Conservation (phyloP, 208 protist species). For the Leishmania gerbilli region DNA sequence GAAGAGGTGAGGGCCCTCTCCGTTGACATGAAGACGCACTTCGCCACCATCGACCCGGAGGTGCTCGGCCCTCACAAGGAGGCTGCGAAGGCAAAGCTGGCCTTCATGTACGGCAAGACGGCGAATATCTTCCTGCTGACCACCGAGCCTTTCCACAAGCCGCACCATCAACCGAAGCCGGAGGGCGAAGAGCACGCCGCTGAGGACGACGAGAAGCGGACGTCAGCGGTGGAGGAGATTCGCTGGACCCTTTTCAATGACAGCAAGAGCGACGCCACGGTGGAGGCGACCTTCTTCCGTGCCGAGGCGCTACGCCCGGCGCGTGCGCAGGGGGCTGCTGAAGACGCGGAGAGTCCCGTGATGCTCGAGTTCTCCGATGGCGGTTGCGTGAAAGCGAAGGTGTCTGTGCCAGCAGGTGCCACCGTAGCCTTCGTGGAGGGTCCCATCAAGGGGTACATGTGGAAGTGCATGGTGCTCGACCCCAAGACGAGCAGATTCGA, state of each 20-base stretch:
- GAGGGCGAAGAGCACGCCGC: neutral
- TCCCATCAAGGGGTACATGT: conserved; percentile 41
- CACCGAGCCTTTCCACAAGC: conserved; percentile 20
- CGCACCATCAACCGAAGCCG: neutral
- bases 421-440: conserved; percentile 42
- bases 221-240: conserved; percentile 13
- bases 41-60: conserved; percentile 18
- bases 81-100: conserved; percentile 15
- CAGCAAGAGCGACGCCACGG: conserved; percentile 35
- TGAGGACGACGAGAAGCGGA: neutral
- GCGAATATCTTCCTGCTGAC: conserved; percentile 32
- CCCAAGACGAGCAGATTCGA: conserved; percentile 27
- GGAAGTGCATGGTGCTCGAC: conserved; percentile 39
- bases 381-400: conserved; percentile 14
- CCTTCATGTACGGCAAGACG: conserved; percentile 19
- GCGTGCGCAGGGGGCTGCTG: conserved; percentile 6
- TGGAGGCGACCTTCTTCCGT: conserved; percentile 46
- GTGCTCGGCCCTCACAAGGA: conserved; percentile 32
- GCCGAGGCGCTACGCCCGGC: conserved; percentile 20
- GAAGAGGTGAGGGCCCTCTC: conserved; percentile 13
- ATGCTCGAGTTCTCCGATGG: conserved; percentile 10
- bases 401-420: conserved; percentile 26
- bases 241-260: conserved; percentile 52
- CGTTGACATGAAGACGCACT: conserved; percentile 23
- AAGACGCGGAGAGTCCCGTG: neutral